These are phyloP conservation scores for Aphanomyces invadans DNA, from an alignment of 352 stramenopile species.

Conservation along the genomic window DNA sequence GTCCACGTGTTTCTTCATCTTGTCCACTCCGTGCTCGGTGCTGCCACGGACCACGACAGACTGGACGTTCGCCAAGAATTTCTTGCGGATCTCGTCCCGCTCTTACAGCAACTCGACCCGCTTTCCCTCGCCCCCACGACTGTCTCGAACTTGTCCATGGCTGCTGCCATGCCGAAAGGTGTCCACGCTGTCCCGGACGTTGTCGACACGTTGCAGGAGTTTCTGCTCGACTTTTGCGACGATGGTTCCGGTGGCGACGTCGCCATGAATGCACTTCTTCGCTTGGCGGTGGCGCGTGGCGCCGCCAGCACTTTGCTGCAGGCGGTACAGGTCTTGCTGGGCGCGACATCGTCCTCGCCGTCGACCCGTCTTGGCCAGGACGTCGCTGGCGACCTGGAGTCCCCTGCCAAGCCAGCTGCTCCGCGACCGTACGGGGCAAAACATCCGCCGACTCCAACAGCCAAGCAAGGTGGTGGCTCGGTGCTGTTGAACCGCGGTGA, in stretches of 20 bases:
- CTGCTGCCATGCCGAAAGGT: neutral
- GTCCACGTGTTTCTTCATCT: conserved; percentile 39
- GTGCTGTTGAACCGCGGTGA: conserved; percentile 24
- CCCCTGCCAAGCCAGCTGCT: neutral
- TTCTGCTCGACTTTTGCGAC: conserved; percentile 41
- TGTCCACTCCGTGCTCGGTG: conserved; percentile 29
- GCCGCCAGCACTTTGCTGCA: conserved; percentile 52
- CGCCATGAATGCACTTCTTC: conserved; percentile 46
- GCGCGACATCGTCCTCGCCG: too few species aligned
- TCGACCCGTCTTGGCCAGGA: neutral
- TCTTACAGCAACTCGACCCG: conserved; percentile 34
- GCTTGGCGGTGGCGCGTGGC: conserved; percentile 41
- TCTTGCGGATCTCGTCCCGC: conserved; percentile 37
- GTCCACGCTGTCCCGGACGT: conserved; percentile 25
- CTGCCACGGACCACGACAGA: conserved; percentile 22
- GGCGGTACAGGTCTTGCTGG: conserved; percentile 47
- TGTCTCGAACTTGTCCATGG: neutral
- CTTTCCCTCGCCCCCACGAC: conserved; percentile 32
- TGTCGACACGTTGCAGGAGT: conserved; percentile 36
- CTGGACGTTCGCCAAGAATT: conserved; percentile 31
- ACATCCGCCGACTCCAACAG: neutral
- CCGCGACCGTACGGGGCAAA: neutral
- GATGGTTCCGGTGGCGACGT: conserved; percentile 31
- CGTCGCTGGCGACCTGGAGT: neutral
- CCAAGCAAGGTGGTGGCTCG: neutral